Conservation (phyloP, 164 flowering plant genomes). For the Sedum album region DNA sequence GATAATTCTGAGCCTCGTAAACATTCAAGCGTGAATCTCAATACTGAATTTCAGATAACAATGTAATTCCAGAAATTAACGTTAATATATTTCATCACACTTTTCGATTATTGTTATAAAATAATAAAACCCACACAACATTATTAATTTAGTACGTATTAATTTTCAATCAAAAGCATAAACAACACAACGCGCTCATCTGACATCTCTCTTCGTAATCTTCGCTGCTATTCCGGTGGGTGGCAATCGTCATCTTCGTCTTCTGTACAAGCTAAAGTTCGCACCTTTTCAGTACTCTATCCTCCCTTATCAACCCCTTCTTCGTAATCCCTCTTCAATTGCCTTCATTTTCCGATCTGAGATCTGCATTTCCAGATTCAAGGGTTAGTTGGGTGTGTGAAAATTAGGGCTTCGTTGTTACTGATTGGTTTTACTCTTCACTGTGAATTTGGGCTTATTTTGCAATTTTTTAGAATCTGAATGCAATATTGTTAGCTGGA, state of each 20-base stretch:
- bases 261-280: neutral
- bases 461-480: neutral
- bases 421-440: neutral
- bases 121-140: no score
- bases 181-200: neutral
- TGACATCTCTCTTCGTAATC: neutral
- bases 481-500: neutral
- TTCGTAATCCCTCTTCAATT: neutral
- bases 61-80: no score
- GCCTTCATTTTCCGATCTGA: neutral
- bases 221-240: neutral
- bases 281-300: neutral
- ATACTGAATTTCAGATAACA: no score
- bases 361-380: constrained; percentile 4
- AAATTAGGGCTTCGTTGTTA: neutral
- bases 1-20: no score
- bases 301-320: neutral
- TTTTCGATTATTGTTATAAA: no score
- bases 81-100: no score
- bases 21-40: no score
- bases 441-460: neutral
- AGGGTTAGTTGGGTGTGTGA: neutral
- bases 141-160: no score
- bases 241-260: neutral
- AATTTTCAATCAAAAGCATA: neutral